phyloP scores from a whole-genome alignment of 78 protist species.

The Dictyostelium capitatum region DNA sequence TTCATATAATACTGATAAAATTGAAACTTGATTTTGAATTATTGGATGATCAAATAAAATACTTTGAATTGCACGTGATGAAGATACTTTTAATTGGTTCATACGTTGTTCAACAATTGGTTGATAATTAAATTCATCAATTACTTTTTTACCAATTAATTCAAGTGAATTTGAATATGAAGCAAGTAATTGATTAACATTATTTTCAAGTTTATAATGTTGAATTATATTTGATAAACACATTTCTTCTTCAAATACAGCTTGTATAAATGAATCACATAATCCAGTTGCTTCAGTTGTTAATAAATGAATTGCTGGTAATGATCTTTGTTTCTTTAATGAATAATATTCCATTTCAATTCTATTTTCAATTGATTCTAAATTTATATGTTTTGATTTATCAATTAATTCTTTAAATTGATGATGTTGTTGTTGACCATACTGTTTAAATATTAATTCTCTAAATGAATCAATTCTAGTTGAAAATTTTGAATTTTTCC shows the following conservation, averaged over 20 bases:
- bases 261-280: conserved; percentile 78
- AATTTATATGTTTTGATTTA: neutral
- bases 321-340: conserved; percentile 19
- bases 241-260: conserved; percentile 83
- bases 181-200: neutral
- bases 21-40: conserved; percentile 57
- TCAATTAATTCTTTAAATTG: neutral
- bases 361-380: neutral
- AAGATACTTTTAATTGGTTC: conserved; percentile 5
- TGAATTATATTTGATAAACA: conserved; percentile 36
- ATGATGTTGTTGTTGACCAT: neutral
- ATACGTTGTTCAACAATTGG: conserved; percentile 63
- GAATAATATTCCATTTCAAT: neutral
- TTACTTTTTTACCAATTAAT: conserved; percentile 42
- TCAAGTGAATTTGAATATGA: neutral
- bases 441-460: neutral
- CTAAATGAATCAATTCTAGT: conserved; percentile 43
- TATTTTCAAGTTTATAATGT: neutral
- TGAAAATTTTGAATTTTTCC: conserved; percentile 57
- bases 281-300: conserved; percentile 86
- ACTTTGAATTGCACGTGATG: neutral
- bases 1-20: conserved; percentile 18
- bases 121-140: conserved; percentile 61
- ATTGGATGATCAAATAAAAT: conserved; percentile 33
- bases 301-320: conserved; percentile 78